phyloP scores from a whole-genome alignment of 345 rosid genomes.

The Corchorus capsularis region DNA sequence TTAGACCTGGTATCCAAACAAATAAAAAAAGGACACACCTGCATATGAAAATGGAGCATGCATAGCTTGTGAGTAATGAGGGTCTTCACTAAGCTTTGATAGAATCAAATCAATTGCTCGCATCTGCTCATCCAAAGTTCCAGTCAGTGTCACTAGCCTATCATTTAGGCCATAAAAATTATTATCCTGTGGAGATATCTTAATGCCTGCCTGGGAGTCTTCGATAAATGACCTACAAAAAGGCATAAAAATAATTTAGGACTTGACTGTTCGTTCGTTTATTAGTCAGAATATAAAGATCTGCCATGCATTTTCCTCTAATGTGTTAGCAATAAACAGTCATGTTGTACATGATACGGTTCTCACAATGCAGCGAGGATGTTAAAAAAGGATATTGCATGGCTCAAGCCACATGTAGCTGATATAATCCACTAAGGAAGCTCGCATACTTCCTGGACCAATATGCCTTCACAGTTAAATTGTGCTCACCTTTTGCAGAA shows the following conservation, averaged over 20 bases:
- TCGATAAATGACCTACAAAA: constrained; percentile 89
- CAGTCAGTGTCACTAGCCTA: constrained; percentile 88
- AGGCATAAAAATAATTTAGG: constrained; percentile 30
- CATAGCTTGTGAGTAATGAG: constrained; percentile 79
- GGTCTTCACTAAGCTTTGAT: constrained; percentile 81
- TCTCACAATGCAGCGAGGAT: neutral
- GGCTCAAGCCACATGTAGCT: constrained; percentile 3
- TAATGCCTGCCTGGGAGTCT: constrained; percentile 92
- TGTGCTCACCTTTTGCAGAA: neutral
- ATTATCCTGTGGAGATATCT: constrained; percentile 89
- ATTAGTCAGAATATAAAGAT: no score
- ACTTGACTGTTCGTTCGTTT: neutral
- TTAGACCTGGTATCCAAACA: neutral
- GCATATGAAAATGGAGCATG: constrained; percentile 89
- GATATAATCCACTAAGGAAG: neutral
- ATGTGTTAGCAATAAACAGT: neutral
- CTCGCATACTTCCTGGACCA: neutral
- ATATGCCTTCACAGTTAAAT: neutral
- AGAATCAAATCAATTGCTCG: constrained; percentile 86
- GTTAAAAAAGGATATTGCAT: neutral
- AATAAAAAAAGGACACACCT: constrained; percentile 54
- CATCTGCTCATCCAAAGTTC: constrained; percentile 90
- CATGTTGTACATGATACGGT: neutral
- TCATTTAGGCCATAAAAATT: constrained; percentile 87
- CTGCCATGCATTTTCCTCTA: neutral